These are phyloP conservation scores for Penicillium sp. DNA, from an alignment of 2,329 filamentous ascomycete genomes.

Conservation along the genomic window DNA sequence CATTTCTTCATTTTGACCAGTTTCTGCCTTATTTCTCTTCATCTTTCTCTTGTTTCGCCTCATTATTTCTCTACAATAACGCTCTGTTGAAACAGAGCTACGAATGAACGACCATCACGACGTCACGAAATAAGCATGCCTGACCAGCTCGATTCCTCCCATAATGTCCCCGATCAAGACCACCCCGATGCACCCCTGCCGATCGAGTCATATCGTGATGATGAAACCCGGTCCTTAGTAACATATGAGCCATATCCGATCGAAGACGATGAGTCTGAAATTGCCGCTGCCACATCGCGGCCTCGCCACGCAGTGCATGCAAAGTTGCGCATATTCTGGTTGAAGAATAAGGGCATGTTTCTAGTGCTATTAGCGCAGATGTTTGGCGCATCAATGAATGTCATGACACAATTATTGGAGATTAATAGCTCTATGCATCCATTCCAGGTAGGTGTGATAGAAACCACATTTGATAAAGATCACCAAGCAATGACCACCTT, in stretches of 20 bases:
- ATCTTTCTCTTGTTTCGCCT: not conserved
- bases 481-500: no score
- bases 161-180: not conserved
- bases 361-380: slow-evolving; percentile 74
- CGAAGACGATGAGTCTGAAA: slow-evolving; percentile 4
- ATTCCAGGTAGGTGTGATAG: slow-evolving; percentile 58
- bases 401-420: slow-evolving; percentile 74
- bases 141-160: not conserved
- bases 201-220: slow-evolving; percentile 11
- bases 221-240: slow-evolving; percentile 8
- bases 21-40: not conserved
- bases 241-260: slow-evolving; percentile 22
- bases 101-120: not conserved
- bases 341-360: slow-evolving; percentile 68
- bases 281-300: slow-evolving; percentile 6
- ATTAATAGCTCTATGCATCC: slow-evolving; percentile 71
- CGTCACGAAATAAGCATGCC: not conserved
- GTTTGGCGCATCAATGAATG: slow-evolving; percentile 83
- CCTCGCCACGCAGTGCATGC: slow-evolving; percentile 29
- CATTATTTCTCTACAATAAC: no score
- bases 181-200: slow-evolving; percentile 20
- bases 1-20: not conserved
- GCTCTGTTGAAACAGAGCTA: not conserved
- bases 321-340: slow-evolving; percentile 48
- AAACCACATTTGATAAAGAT: not conserved